Evolutionary conservation across 2,329 filamentous ascomycete species (phyloP), one percentile per base, ranked within the genome.

Genomic region (Stenocarpella maydis): DNA sequence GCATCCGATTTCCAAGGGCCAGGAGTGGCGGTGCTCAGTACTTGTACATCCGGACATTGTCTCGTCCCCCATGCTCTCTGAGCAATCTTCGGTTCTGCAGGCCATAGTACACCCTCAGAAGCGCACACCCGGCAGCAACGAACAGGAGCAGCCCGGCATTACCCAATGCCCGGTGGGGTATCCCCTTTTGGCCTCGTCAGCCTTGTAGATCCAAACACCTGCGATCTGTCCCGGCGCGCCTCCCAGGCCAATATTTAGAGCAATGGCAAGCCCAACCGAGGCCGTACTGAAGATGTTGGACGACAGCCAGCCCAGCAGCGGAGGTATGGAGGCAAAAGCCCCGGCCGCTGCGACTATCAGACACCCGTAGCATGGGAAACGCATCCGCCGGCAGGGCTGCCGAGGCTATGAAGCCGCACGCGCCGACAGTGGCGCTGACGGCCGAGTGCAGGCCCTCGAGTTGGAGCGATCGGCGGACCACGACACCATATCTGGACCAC

Each of bases 181-280:
- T 0, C 91, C 91, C 12, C 73, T 79, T 26, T 80, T 77, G 21
- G 84, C 85, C 77, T 93, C 89, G 14, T 86, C 80, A 1, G 86
- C 82, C 75, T 90, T 91, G 79, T 92, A 93, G 71, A 92, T 92
- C 90, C 90, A 93, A 1, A 92, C 89, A 0, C 90, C 91, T 0
- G 88, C 86, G 49, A 93, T 93, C 77, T 93, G 91, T 0, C 91
- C 91, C 0, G 90, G 84, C 0, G 90, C 90, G 0, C 90, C 90
- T 60, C 85, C 85, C 37, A 91, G 84, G 2, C 87, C 89, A 19
- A 93, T 87, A 72, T 93, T 92, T 71, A 93, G 79, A 0, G 90
- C 91, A 67, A 93, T 91, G 2, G 90, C 91, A 14, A 93, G 82
- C 0, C 91, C 91, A 0, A 88, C 87, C 0, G 90, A 85, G 0